A percentile compares a stretch with the other conserved stretches of the same genome.
Conservation (phyloP, 2,329 filamentous ascomycete species). For the Fusarium aywerte region DNA sequence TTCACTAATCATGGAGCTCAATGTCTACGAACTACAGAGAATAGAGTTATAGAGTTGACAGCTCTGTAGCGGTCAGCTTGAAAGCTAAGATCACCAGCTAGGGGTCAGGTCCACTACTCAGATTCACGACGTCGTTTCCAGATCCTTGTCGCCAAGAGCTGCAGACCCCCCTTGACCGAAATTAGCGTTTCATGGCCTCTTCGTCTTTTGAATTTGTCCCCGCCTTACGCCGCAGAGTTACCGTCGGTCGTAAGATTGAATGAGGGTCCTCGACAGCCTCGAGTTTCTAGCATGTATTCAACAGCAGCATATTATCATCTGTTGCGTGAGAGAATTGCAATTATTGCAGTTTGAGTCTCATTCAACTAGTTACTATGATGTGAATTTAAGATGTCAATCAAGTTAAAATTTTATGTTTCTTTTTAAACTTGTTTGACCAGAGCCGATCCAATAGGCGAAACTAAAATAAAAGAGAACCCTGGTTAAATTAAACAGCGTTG, state of each 20-base stretch:
- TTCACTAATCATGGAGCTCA: neutral
- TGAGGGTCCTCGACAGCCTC: neutral
- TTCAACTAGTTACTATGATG: neutral
- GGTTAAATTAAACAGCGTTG: constrained; percentile 4
- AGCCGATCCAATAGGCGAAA: neutral
- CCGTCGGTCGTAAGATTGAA: neutral
- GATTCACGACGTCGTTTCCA: constrained; percentile 7
- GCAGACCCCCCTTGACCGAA: neutral
- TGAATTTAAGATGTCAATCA: neutral
- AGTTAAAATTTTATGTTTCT: constrained; percentile 10
- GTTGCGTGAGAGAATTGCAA: neutral
- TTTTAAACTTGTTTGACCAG: constrained; percentile 25
- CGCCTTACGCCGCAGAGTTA: neutral
- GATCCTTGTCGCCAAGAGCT: constrained; percentile 20
- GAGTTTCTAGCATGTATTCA: neutral
- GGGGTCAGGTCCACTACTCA: constrained; percentile 3
- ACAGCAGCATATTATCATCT: neutral
- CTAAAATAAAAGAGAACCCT: neutral
- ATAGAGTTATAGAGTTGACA: constrained; percentile 1
- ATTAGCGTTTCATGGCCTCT: constrained; percentile 22
- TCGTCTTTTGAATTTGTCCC: neutral
- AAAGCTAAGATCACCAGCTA: constrained; percentile 20
- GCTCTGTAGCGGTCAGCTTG: neutral
- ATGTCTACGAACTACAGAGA: neutral
- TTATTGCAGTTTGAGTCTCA: neutral